Percentiles rank a stretch among this genome's conserved stretches.
phyloP scores from a whole-genome alignment of 1,284 basidiomycete species.

The Mycosarcoma mackinlayi region DNA sequence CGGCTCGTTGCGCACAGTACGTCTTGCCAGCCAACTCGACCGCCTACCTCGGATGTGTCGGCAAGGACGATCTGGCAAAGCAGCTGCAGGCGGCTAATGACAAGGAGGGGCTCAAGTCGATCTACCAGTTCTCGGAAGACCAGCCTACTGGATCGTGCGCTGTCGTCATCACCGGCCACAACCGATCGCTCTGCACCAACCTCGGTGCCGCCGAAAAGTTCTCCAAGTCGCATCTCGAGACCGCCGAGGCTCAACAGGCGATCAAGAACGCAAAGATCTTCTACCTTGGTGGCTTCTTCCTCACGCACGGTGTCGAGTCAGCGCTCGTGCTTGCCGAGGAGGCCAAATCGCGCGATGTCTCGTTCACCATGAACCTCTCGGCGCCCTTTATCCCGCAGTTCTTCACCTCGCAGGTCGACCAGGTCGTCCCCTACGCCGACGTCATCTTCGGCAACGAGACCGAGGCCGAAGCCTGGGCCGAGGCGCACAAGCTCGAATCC shows the following conservation, averaged over 20 bases:
- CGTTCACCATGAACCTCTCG: constrained; percentile 83
- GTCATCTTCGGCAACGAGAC: constrained; percentile 81
- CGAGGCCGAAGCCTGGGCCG: constrained; percentile 89
- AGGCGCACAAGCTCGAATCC: constrained; percentile 70
- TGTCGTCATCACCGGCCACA: constrained; percentile 91
- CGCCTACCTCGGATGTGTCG: constrained; percentile 94
- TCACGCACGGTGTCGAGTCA: constrained; percentile 87
- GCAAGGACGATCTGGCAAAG: constrained; percentile 87
- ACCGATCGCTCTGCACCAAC: constrained; percentile 93
- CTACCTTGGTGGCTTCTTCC: constrained; percentile 98
- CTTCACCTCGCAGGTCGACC: constrained; percentile 75
- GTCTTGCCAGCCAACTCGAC: constrained; percentile 79
- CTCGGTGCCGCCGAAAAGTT: constrained; percentile 91
- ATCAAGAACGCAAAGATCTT: constrained; percentile 85
- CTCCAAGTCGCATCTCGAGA: constrained; percentile 80
- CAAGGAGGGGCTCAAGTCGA: constrained; percentile 87
- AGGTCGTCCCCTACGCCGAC: constrained; percentile 63
- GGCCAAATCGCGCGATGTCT: constrained; percentile 80
- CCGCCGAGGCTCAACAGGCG: constrained; percentile 80
- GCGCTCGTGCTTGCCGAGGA: constrained; percentile 82
- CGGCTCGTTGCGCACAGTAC: constrained; percentile 91
- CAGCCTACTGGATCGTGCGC: constrained; percentile 96
- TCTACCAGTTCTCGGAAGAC: constrained; percentile 87
- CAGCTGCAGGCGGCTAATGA: constrained; percentile 92
- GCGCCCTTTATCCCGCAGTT: constrained; percentile 98